phyloP scores from a whole-genome alignment of 2,329 filamentous ascomycete species.

The Colletotrichum lupini region DNA sequence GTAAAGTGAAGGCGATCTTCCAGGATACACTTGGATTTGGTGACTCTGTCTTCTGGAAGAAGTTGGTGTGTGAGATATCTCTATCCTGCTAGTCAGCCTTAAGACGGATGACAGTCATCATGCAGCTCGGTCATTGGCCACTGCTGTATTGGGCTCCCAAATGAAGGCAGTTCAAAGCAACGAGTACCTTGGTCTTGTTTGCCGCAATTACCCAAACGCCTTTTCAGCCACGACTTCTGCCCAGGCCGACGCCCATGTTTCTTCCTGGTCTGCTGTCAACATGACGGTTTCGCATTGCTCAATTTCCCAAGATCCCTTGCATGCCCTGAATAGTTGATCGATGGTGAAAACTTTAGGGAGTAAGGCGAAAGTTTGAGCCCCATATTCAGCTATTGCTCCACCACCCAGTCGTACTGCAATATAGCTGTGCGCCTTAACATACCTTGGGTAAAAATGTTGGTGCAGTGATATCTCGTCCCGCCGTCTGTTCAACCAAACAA shows the following conservation, averaged over 20 bases:
- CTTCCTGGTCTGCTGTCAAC: not conserved
- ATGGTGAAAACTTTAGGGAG: not conserved
- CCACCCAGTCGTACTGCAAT: not conserved
- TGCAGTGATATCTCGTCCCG: not conserved
- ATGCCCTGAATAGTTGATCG: no score
- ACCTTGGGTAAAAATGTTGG: no score
- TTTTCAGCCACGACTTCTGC: not conserved
- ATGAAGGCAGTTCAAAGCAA: no score
- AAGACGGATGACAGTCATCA: not conserved
- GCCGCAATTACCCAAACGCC: no score
- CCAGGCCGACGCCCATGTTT: not conserved
- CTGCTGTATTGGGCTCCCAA: not conserved
- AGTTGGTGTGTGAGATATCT: not conserved
- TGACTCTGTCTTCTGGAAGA: not conserved
- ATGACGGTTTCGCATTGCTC: not conserved
- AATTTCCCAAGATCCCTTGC: not conserved
- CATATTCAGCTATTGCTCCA: not conserved
- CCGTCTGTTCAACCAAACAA: not conserved
- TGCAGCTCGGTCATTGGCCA: slow-evolving; percentile 2
- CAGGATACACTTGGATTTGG: not conserved
- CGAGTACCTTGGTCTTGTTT: not conserved
- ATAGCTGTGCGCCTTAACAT: no score
- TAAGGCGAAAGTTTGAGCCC: not conserved
- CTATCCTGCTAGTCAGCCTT: slow-evolving; percentile 9
- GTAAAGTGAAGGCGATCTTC: not conserved